A percentile compares a stretch with the other conserved stretches of the same genome.
Conservation (phyloP, 2,329 filamentous ascomycete species). For the Talaromyces sp. region DNA sequence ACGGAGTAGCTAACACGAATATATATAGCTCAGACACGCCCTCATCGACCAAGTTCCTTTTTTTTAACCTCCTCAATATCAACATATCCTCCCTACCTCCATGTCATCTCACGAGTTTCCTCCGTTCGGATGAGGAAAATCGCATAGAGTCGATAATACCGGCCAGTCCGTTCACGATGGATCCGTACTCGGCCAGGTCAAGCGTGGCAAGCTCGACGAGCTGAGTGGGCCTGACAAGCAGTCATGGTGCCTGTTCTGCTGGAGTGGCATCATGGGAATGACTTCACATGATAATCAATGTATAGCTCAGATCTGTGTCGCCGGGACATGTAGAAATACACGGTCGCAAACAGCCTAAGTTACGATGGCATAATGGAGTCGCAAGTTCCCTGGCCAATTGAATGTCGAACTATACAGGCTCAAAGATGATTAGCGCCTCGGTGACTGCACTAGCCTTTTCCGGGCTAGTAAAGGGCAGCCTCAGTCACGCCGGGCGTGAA, state of each 20-base stretch:
- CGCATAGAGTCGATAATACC: neutral
- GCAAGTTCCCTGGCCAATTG: neutral
- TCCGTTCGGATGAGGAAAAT: neutral
- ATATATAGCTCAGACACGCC: conserved; percentile 8
- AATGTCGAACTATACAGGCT: neutral
- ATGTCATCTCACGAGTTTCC: neutral
- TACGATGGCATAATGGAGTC: neutral
- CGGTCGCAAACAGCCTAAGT: neutral
- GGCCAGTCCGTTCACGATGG: neutral
- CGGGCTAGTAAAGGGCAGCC: neutral
- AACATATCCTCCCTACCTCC: neutral
- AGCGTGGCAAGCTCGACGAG: neutral
- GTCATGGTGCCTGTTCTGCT: neutral
- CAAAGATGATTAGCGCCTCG: neutral
- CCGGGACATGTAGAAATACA: neutral
- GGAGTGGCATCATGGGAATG: neutral
- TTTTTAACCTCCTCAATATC: neutral
- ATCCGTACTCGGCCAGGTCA: neutral
- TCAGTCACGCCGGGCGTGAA: neutral
- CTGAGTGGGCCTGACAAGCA: neutral
- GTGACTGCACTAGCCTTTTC: neutral
- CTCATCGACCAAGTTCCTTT: neutral
- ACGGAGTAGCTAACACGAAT: neutral
- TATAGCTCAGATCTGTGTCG: neutral
- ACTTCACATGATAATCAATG: neutral